Base-by-base conservation (phyloP, 2,329 filamentous ascomycete species). In the Acrocalymma vagum region DNA sequence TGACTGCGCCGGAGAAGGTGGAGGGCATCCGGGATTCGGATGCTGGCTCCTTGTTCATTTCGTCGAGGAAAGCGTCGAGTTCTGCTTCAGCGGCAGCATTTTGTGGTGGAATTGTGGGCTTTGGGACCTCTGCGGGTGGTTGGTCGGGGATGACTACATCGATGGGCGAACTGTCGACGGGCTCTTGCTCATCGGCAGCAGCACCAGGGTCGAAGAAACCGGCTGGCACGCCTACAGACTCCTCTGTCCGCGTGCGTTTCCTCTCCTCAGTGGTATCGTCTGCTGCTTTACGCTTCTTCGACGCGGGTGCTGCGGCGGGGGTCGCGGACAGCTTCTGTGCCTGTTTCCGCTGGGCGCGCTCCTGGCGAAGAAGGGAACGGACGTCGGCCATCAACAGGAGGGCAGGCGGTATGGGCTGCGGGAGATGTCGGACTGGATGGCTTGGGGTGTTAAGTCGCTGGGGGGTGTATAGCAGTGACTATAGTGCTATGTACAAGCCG, bases 11-110 rank as follows among this genome's bases (percentile, higher is more conserved):
- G 0, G 65, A 54, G 10, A 58, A 46, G 23, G 66, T 60, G 10
- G 55, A 32, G 39, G 95, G 84, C 38, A 95, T 89, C 3, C 88
- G 87, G 65, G 96, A 87, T 63, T 95, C 95, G 7, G 89, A 88
- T 2, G 88, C 87, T 69, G 94, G 88, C 38, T 86, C 83, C 60
- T 95, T 89, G 63, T 92, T 84, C 7, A 89, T 72, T 26, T 73
- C 71, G 25, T 45, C 46, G 44, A 69, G 30, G 38, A 69, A 67
- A 11, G 62, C 91, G 63, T 95, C 85, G 2, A 89, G 71, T 21
- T 74, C 72, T 9, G 56, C 58, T 28, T 67, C 54, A 10, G 55
- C 59, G 3, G 50, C 48, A 3, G 53, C 31, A 32, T 58, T 53
- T 21, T 54, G 48, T 15, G 44, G 48, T 3, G 49, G 34, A 11